A percentile compares a stretch with the other conserved stretches of the same genome.
Conservation (phyloP, 306 rosid species). For the Mimosa bimucronata region DNA sequence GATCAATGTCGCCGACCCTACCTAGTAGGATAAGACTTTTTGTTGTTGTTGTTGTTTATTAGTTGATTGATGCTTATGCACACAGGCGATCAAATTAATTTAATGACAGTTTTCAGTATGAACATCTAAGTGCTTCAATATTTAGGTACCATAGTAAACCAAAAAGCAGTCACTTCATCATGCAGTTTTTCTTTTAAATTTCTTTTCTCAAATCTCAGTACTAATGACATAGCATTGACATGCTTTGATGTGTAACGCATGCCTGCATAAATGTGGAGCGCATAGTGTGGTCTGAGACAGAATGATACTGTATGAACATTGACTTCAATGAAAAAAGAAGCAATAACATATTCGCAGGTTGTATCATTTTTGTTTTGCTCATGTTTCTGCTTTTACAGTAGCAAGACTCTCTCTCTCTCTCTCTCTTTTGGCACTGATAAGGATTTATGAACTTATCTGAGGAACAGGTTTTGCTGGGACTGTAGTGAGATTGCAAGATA, state of each 20-base stretch:
- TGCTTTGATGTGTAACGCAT: too few relatives aligned
- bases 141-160: background rate
- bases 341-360: background rate
- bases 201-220: background rate
- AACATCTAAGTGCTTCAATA: background rate
- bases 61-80: background rate
- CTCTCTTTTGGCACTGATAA: background rate
- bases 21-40: too few relatives aligned
- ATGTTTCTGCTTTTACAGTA: background rate
- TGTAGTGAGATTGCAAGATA: constrained; percentile 56
- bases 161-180: background rate
- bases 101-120: background rate
- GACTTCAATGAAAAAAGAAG: background rate
- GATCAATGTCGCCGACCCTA: too few relatives aligned
- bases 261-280: too few relatives aligned
- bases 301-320: background rate
- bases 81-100: background rate
- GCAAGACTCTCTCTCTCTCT: background rate
- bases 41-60: too few relatives aligned
- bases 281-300: too few relatives aligned
- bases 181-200: background rate
- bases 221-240: too few relatives aligned
- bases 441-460: background rate
- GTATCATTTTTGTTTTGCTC: background rate
- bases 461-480: constrained; percentile 50